Conservation (phyloP, 148 eudicot species). For the Arbutus unedo region DNA sequence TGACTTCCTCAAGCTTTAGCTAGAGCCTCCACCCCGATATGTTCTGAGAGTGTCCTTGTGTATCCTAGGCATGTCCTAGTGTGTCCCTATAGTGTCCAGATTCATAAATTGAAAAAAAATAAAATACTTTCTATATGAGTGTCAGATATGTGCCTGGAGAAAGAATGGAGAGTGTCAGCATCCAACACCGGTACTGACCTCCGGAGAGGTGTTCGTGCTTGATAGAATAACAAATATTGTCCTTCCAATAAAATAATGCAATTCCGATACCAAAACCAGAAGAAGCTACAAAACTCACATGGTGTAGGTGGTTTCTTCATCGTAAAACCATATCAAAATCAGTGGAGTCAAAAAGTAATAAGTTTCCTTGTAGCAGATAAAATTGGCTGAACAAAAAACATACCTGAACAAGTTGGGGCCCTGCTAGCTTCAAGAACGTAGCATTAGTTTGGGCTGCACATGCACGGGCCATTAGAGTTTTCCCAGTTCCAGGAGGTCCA, state of each 20-base stretch:
- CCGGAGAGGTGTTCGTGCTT: neutral
- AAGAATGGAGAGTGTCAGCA: neutral
- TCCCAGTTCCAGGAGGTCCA: constrained; percentile 98
- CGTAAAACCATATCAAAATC: constrained; percentile 1
- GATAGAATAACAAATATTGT: neutral
- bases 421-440: constrained; percentile 91
- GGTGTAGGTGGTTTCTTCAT: neutral
- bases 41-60: too few species aligned
- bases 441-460: constrained; percentile 99
- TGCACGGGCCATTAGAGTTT: constrained; percentile 97
- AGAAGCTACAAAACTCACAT: neutral
- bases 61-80: too few species aligned
- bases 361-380: neutral
- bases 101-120: neutral
- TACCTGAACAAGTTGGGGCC: constrained; percentile 99
- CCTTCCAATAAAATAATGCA: neutral
- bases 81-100: neutral
- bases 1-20: neutral
- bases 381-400: neutral
- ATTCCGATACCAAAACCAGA: neutral
- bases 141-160: neutral
- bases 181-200: neutral
- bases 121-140: neutral
- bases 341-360: neutral
- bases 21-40: neutral